Percentiles rank a stretch among this genome's conserved stretches.
Evolutionary conservation across 805 yeast species (phyloP).

Genomic region (Lachancea waltii): DNA sequence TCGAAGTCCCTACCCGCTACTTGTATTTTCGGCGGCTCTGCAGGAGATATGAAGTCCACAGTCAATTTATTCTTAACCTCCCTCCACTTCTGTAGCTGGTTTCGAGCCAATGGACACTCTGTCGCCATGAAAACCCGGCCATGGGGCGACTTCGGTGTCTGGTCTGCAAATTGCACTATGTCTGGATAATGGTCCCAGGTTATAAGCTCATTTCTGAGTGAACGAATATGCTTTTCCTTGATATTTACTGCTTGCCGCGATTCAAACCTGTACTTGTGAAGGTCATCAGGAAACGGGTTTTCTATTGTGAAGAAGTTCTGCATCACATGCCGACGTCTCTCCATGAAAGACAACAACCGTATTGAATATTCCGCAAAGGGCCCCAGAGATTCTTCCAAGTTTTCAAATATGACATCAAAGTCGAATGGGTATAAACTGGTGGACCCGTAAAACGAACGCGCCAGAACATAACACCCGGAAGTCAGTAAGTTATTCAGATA

Average conservation of each 20-base stretch:
- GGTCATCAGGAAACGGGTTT: slow-evolving; percentile 3
- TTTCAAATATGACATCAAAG: slow-evolving; percentile 2
- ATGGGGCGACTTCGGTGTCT: too few relatives aligned
- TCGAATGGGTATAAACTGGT: slow-evolving; percentile 3
- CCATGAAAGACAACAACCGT: slow-evolving; percentile 9
- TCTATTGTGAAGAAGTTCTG: slow-evolving; percentile 1
- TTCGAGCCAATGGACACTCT: not conserved
- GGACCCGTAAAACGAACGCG: slow-evolving; percentile 7
- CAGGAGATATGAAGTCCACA: not conserved
- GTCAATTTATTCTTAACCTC: not conserved
- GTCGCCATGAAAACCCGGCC: not conserved
- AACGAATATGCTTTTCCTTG: slow-evolving; percentile 5
- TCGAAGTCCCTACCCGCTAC: too few relatives aligned
- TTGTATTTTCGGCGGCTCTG: not conserved
- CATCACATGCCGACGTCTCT: slow-evolving; percentile 6
- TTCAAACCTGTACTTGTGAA: slow-evolving; percentile 5
- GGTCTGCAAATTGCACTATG: not conserved
- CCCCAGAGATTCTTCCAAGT: slow-evolving; percentile 4
- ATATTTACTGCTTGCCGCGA: slow-evolving; percentile 8
- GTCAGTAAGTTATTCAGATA: slow-evolving; percentile 9
- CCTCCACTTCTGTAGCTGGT: slow-evolving; percentile 1
- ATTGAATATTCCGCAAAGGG: slow-evolving; percentile 8
- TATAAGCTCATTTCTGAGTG: slow-evolving; percentile 7
- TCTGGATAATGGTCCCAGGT: slow-evolving; percentile 9
- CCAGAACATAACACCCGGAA: slow-evolving; percentile 4